These are phyloP conservation scores for Tardiomyces digboiensis DNA, from an alignment of 1,139 yeast genomes.

Conservation along the genomic window DNA sequence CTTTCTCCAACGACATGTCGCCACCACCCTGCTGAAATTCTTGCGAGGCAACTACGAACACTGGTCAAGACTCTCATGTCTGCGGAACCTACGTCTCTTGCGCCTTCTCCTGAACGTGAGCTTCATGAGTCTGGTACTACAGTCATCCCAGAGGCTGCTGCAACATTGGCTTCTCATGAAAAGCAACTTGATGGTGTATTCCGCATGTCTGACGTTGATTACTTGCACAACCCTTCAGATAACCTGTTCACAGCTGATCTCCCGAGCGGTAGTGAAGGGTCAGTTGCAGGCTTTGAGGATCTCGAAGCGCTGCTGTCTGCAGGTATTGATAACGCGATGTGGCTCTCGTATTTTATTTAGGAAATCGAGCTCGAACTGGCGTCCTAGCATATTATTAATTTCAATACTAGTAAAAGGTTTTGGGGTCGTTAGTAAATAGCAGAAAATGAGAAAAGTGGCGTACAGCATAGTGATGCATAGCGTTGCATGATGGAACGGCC, in stretches of 20 bases:
- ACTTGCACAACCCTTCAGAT: conserved; percentile 1
- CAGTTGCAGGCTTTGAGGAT: conserved; percentile 7
- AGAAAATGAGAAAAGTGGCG: too few species aligned
- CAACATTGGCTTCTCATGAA: background rate
- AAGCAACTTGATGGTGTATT: background rate
- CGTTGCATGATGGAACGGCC: too few species aligned
- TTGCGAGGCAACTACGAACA: conserved; percentile 11
- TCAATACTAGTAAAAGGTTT: too few species aligned
- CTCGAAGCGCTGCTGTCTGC: conserved; percentile 11
- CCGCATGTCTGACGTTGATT: conserved; percentile 1
- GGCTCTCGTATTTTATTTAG: conserved; percentile 11
- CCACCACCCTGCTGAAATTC: conserved; percentile 11
- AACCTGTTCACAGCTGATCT: background rate
- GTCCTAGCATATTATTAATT: too few species aligned
- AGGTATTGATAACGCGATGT: conserved; percentile 12
- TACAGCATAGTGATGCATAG: too few species aligned
- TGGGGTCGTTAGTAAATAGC: too few species aligned
- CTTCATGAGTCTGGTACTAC: background rate
- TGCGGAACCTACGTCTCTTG: conserved; percentile 7
- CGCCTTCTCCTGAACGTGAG: conserved; percentile 5
- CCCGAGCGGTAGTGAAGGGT: background rate
- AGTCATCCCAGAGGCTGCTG: conserved; percentile 1
- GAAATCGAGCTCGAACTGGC: too few species aligned
- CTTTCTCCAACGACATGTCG: conserved; percentile 3
- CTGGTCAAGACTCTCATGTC: conserved; percentile 9